Percentiles rank a stretch among this genome's conserved stretches.
phyloP scores from a whole-genome alignment of 2,329 filamentous ascomycete genomes.

The Alternaria sp. region DNA sequence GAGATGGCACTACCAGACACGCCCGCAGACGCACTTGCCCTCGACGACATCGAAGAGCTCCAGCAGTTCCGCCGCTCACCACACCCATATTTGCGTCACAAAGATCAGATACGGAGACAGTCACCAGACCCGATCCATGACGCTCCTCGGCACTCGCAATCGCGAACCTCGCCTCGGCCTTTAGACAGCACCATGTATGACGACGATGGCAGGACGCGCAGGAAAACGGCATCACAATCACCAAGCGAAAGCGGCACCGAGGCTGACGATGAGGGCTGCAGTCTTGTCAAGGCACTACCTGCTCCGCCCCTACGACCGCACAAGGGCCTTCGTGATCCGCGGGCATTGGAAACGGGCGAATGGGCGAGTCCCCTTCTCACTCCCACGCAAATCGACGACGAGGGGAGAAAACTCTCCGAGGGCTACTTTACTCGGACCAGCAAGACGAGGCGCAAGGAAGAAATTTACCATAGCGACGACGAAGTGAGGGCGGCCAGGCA shows the following conservation, averaged over 20 bases:
- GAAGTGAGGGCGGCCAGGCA: constrained; percentile 59
- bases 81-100: constrained; percentile 50
- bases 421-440: constrained; percentile 50
- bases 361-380: constrained; percentile 54
- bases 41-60: constrained; percentile 41
- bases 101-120: constrained; percentile 36
- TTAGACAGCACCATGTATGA: constrained; percentile 37
- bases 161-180: constrained; percentile 24
- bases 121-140: constrained; percentile 18
- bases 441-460: constrained; percentile 27
- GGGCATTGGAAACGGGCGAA: constrained; percentile 49
- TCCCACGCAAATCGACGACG: constrained; percentile 58
- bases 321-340: constrained; percentile 75
- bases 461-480: constrained; percentile 39
- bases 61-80: constrained; percentile 51
- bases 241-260: constrained; percentile 92
- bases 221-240: constrained; percentile 43
- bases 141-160: constrained; percentile 18
- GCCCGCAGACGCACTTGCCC: constrained; percentile 31
- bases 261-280: constrained; percentile 85
- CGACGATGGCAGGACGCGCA: constrained; percentile 37
- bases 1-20: constrained; percentile 25
- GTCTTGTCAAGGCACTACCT: constrained; percentile 81
- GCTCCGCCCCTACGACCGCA: constrained; percentile 75
- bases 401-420: constrained; percentile 51